Evolutionary conservation across 2,329 filamentous ascomycete genomes (phyloP).

Genomic region (Alternaria dauci): DNA sequence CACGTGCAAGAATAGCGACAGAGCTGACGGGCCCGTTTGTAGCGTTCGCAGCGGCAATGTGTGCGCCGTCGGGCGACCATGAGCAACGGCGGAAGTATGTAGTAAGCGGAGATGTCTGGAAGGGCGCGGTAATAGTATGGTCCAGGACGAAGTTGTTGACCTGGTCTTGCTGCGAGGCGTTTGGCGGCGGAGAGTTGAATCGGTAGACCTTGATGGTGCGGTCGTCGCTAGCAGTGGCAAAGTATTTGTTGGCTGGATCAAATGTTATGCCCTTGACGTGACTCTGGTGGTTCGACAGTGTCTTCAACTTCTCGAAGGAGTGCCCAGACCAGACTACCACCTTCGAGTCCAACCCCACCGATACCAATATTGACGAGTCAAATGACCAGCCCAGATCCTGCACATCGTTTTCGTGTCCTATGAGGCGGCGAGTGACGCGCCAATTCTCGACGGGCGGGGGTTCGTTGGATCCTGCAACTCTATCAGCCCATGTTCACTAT

Average conservation of each 20-base stretch:
- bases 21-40: slow-evolving; percentile 98
- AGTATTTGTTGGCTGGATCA: slow-evolving; percentile 98
- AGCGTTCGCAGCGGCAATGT: slow-evolving; percentile 95
- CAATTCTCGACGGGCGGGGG: slow-evolving; percentile 95
- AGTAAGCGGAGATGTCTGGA: slow-evolving; percentile 89
- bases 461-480: slow-evolving; percentile 75
- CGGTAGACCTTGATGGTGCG: slow-evolving; percentile 96
- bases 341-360: slow-evolving; percentile 95
- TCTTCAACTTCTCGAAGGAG: slow-evolving; percentile 98
- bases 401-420: slow-evolving; percentile 98
- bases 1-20: slow-evolving; percentile 92
- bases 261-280: slow-evolving; percentile 99
- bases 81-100: slow-evolving; percentile 97
- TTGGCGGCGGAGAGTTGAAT: slow-evolving; percentile 86
- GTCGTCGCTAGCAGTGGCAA: slow-evolving; percentile 97
- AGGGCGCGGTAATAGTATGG: slow-evolving; percentile 86
- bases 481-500: slow-evolving; percentile 22
- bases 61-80: slow-evolving; percentile 96
- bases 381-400: slow-evolving; percentile 97
- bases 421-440: slow-evolving; percentile 91
- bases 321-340: slow-evolving; percentile 98
- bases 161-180: slow-evolving; percentile 93
- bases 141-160: slow-evolving; percentile 96
- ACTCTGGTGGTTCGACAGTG: slow-evolving; percentile 88
- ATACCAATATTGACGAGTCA: slow-evolving; percentile 94